These are phyloP conservation scores for Elsinoe necatrix DNA, from an alignment of 2,329 filamentous ascomycete species.

Conservation along the genomic window DNA sequence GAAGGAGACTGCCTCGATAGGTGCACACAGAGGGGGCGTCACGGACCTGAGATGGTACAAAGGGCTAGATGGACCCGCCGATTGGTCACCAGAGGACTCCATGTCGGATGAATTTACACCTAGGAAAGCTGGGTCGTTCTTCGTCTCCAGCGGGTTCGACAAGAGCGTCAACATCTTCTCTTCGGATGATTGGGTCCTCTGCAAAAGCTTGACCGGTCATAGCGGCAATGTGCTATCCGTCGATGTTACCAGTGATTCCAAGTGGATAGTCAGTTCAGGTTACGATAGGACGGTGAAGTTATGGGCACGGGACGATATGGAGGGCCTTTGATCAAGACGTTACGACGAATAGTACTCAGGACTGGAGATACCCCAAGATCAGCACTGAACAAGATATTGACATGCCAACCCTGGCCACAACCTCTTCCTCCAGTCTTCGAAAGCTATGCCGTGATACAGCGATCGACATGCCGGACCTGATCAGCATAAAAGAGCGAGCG, in stretches of 20 bases:
- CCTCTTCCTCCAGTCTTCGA: no score
- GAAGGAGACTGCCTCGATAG: conserved; percentile 71
- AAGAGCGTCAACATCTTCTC: conserved; percentile 93
- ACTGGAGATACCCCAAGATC: background rate
- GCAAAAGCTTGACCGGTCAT: conserved; percentile 82
- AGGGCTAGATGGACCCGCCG: conserved; percentile 64
- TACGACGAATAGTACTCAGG: background rate
- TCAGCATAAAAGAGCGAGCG: background rate
- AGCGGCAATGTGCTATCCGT: conserved; percentile 85
- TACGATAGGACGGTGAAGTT: conserved; percentile 94
- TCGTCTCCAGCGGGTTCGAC: conserved; percentile 86
- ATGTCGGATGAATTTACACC: conserved; percentile 42
- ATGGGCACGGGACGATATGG: conserved; percentile 77
- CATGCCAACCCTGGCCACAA: background rate
- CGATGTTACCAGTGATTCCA: conserved; percentile 76
- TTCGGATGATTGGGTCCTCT: conserved; percentile 87
- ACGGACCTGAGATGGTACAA: conserved; percentile 93
- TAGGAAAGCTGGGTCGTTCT: conserved; percentile 83
- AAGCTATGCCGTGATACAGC: background rate
- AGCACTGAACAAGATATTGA: background rate
- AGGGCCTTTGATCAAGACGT: conserved; percentile 30
- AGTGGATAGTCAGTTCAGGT: conserved; percentile 89
- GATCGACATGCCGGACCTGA: conserved; percentile 10
- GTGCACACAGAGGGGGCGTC: conserved; percentile 83
- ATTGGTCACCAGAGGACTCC: background rate